These are phyloP conservation scores for Cladorrhinum sp. DNA, from an alignment of 2,329 filamentous ascomycete species.

Conservation along the genomic window DNA sequence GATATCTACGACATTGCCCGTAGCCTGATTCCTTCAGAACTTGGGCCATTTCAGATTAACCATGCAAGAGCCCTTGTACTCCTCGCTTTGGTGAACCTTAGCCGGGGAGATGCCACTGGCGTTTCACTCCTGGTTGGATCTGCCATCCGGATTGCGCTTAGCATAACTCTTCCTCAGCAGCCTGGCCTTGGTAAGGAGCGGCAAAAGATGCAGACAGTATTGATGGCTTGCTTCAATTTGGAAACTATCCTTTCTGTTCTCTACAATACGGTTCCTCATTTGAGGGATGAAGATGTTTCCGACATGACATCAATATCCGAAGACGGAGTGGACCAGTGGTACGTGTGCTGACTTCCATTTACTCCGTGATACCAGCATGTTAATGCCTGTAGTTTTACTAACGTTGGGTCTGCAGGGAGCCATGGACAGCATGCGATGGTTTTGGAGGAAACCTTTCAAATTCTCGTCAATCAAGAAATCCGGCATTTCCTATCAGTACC, in stretches of 20 bases:
- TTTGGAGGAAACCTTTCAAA: constrained; percentile 31
- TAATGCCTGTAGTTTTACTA: not conserved
- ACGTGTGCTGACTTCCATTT: not conserved
- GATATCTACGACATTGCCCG: constrained; percentile 51
- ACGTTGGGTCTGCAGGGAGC: constrained; percentile 43
- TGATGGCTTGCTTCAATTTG: constrained; percentile 59
- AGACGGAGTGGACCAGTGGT: constrained; percentile 67
- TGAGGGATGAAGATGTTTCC: constrained; percentile 47
- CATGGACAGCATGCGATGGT: constrained; percentile 56
- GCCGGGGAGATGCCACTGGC: constrained; percentile 50
- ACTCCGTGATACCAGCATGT: no score
- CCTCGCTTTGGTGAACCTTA: constrained; percentile 62
- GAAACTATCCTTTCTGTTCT: constrained; percentile 56
- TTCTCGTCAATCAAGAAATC: constrained; percentile 28
- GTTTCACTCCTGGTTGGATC: constrained; percentile 65
- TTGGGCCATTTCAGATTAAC: constrained; percentile 46
- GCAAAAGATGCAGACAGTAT: constrained; percentile 24
- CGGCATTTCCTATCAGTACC: constrained; percentile 38
- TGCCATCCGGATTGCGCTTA: constrained; percentile 54
- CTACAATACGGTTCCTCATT: constrained; percentile 48
- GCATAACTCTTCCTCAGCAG: constrained; percentile 11
- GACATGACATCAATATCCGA: constrained; percentile 50
- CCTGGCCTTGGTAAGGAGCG: constrained; percentile 6
- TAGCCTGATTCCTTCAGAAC: constrained; percentile 46
- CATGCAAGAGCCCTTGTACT: constrained; percentile 57